These are phyloP conservation scores for Pythium phragmiticola DNA, from an alignment of 352 stramenopile genomes.

Conservation along the genomic window DNA sequence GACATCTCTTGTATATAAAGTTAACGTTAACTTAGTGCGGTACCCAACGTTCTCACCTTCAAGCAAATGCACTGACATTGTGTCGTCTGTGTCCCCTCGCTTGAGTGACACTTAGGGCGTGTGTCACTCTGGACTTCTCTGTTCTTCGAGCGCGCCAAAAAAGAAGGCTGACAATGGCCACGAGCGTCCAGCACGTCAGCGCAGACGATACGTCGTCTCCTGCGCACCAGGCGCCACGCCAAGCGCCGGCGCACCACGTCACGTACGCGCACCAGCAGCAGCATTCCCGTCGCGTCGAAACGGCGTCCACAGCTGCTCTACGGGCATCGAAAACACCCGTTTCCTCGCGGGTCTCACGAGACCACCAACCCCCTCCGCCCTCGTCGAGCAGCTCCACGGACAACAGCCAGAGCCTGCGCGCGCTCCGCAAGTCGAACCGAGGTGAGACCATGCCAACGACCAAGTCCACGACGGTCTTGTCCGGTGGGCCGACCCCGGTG, in stretches of 20 bases:
- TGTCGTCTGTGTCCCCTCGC: no score
- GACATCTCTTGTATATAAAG: no score
- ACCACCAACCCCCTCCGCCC: no score
- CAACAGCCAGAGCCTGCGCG: conserved; percentile 14
- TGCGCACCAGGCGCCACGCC: conserved; percentile 4
- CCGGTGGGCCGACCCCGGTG: neutral
- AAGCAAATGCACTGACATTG: conserved; percentile 5
- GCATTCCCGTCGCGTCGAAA: conserved; percentile 5
- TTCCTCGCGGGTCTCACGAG: neutral
- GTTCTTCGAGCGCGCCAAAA: neutral
- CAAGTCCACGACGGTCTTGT: neutral
- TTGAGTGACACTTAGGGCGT: neutral
- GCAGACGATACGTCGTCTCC: conserved; percentile 6
- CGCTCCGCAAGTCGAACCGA: conserved; percentile 14
- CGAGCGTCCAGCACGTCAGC: conserved; percentile 9
- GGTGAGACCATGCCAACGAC: conserved; percentile 3
- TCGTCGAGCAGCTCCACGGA: conserved; percentile 11
- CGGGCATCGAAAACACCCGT: conserved; percentile 8
- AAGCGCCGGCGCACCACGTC: neutral
- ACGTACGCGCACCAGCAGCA: conserved; percentile 4
- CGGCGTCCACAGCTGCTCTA: neutral
- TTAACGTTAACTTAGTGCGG: no score
- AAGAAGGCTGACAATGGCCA: conserved; percentile 16
- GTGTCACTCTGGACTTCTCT: neutral
- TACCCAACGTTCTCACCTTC: neutral